A percentile compares a stretch with the other conserved stretches of the same genome.
Conservation (phyloP, 306 rosid species). For the Prunus kanzakura region DNA sequence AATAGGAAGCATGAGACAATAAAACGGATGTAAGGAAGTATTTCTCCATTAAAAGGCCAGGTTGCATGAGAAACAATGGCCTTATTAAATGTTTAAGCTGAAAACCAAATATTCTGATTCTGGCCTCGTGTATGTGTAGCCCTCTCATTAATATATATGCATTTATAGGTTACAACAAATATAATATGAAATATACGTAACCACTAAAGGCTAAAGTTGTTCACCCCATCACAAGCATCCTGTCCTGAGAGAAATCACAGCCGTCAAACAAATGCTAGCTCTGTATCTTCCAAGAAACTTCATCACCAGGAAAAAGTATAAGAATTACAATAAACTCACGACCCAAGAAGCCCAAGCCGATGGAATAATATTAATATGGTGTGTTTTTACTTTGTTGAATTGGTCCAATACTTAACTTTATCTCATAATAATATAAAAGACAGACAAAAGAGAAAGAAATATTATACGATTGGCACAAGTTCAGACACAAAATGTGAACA, state of each 20-base stretch:
- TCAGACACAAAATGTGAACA: neutral
- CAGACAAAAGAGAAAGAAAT: neutral
- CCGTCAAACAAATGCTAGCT: constrained; percentile 29
- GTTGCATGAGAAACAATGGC: neutral
- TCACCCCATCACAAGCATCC: constrained; percentile 33
- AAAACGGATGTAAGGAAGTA: too few relatives aligned
- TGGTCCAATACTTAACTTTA: too few relatives aligned
- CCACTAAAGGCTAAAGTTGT: constrained; percentile 28
- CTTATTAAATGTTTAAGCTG: neutral
- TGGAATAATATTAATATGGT: too few relatives aligned
- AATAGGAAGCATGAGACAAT: rapidly evolving
- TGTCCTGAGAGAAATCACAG: constrained; percentile 35
- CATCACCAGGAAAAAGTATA: neutral
- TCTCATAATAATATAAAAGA: neutral
- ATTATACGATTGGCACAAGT: neutral
- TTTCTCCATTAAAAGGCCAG: neutral
- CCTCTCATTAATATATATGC: neutral
- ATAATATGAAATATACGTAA: constrained; percentile 11
- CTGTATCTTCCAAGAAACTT: neutral
- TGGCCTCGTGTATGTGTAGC: constrained; percentile 21
- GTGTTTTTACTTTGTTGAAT: too few relatives aligned
- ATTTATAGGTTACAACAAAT: neutral
- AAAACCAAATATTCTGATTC: constrained; percentile 31
- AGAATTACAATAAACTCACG: neutral
- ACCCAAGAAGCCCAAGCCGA: too few relatives aligned